A percentile compares a stretch with the other conserved stretches of the same genome.
Evolutionary conservation across 768 basidiomycete species (phyloP).

Genomic region (Tylopilus sp.): DNA sequence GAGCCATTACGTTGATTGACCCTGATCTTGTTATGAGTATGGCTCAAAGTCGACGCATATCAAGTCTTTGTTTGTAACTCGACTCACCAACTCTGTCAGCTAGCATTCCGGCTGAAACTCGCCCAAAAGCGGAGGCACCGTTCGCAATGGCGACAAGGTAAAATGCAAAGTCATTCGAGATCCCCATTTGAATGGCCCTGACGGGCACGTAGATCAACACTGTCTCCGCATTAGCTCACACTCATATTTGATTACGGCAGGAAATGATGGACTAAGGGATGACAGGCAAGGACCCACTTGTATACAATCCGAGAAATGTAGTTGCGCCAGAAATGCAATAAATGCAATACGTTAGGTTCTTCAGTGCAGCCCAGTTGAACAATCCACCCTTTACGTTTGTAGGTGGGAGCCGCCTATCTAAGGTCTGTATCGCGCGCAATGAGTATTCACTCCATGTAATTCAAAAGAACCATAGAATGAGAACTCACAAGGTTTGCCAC

Average conservation of each 20-base stretch:
- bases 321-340: constrained; percentile 58
- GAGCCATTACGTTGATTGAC: constrained; percentile 64
- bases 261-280: no score
- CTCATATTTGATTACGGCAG: no score
- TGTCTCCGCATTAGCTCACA: constrained; percentile 20
- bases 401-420: constrained; percentile 52
- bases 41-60: neutral
- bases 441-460: no score
- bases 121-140: constrained; percentile 59
- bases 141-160: constrained; percentile 71
- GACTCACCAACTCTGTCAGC: constrained; percentile 51
- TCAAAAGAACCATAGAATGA: no score
- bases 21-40: constrained; percentile 36
- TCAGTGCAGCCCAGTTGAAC: constrained; percentile 51
- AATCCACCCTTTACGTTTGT: constrained; percentile 52
- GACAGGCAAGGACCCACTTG: no score
- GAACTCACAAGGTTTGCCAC: constrained; percentile 49
- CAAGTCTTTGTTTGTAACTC: neutral
- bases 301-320: constrained; percentile 68
- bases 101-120: constrained; percentile 50
- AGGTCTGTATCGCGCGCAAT: constrained; percentile 11
- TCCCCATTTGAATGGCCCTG: constrained; percentile 49
- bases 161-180: constrained; percentile 50
- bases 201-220: constrained; percentile 68
- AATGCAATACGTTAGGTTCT: constrained; percentile 43